Evolutionary conservation across 805 yeast species (phyloP), one percentile per base, ranked within the genome.

Genomic region (Grigorovia yakushimaensis): DNA sequence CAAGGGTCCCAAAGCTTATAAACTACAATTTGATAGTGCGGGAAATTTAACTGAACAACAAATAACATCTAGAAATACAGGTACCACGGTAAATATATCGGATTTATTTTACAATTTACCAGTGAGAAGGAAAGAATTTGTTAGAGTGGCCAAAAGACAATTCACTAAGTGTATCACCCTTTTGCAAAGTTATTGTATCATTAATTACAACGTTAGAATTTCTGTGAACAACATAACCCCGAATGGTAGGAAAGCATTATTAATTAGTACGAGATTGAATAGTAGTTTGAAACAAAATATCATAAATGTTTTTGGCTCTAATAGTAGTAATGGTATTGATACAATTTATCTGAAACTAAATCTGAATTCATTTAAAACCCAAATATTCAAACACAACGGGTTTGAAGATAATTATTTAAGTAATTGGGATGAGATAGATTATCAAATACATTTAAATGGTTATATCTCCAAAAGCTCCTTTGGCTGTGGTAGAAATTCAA

Each of bases 101-200:
- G 72, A 79, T 39, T 55, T 93, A 10, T 93, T 93, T 58, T 62
- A 73, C 9, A 73, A 68, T 44, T 64, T 89, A 46, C 98, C 98
- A 0, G 98, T 94, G 7, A 71, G 99, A 49, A 71, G 79, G 43
- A 82, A 80, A 56, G 88, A 85, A 53, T 74, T 89, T 44, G 72
- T 70, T 18, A 85, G 80, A 57, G 82, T 84, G 54, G 58, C 68
- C 37, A 85, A 79, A 58, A 73, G 81, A 48, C 96, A 88, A 59
- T 88, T 82, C 65, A 72, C 78, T 42, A 84, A 81, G 56, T 72
- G 86, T n/a, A 57, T 91, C 3, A 59, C 68, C 0, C 57, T 83
- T 39, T 54, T 93, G 2, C 93, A 79, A 54, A 76, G 76, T 39
- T 86, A 88, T 66, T 74, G 87, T 13, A 55, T 93, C 4, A 77